Evolutionary conservation across 1,284 basidiomycete genomes (phyloP).

Genomic region (Fomitopsis pinicola): DNA sequence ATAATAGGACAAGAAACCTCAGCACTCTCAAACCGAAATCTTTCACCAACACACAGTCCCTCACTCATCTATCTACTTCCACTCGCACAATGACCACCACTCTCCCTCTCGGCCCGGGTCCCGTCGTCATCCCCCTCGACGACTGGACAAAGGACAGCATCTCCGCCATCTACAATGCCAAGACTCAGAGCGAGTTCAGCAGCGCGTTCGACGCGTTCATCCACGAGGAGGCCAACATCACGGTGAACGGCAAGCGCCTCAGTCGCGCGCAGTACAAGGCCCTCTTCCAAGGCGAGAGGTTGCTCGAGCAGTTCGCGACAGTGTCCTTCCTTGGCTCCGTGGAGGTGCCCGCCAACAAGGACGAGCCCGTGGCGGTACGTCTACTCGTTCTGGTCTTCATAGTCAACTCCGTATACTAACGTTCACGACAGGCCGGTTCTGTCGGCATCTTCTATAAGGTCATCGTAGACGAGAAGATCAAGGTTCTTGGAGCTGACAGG

Average conservation of each 20-base stretch:
- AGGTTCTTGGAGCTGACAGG: conserved; percentile 18
- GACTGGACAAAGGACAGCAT: conserved; percentile 31
- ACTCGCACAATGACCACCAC: neutral
- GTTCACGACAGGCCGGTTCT: conserved; percentile 16
- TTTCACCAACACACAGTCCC: neutral
- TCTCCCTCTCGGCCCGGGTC: conserved; percentile 2
- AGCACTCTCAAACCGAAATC: neutral
- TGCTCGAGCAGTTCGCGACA: conserved; percentile 11
- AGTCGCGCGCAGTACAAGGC: conserved; percentile 23
- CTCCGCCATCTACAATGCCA: conserved; percentile 29
- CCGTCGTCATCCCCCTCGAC: conserved; percentile 31
- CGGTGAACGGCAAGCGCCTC: conserved; percentile 30
- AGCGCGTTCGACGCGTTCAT: conserved; percentile 31
- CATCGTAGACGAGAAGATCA: conserved; percentile 17
- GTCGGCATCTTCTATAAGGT: conserved; percentile 25
- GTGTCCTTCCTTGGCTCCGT: conserved; percentile 19
- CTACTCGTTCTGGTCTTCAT: neutral
- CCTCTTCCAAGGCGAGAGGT: conserved; percentile 15
- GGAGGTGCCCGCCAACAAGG: conserved; percentile 14
- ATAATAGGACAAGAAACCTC: neutral
- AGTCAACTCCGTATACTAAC: neutral
- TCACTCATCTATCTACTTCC: neutral
- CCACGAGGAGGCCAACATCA: conserved; percentile 24
- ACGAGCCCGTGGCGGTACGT: conserved; percentile 14
- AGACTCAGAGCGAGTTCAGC: conserved; percentile 25